Percentiles rank a stretch among this genome's conserved stretches.
Evolutionary conservation across 441 rosid species (phyloP).

Genomic region (Populus hybrid): DNA sequence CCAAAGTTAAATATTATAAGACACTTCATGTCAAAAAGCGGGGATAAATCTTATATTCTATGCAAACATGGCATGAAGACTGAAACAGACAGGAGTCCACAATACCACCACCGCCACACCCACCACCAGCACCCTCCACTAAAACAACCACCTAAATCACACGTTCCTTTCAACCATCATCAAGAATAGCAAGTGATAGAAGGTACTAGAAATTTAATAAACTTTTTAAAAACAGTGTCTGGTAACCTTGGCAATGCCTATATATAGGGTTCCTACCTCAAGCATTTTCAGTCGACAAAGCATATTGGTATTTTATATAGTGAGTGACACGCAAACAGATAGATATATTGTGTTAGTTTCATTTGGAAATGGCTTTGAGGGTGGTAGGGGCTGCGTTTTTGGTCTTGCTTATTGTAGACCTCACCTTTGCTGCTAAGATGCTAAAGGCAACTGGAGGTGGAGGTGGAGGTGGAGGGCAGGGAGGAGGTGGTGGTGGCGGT

Average conservation of each 20-base stretch:
- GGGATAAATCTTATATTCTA: not conserved
- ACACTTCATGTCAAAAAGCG: conserved; percentile 28
- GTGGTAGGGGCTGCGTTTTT: conserved; percentile 39
- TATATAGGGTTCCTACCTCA: conserved; percentile 21
- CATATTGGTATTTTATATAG: not conserved
- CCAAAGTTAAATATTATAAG: not conserved
- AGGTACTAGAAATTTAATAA: conserved; percentile 25
- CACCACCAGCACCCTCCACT: conserved; percentile 27
- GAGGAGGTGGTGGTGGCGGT: conserved; percentile 17
- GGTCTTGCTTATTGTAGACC: conserved; percentile 38
- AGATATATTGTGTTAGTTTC: not conserved
- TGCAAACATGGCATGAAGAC: conserved; percentile 12
- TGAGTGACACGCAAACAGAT: not conserved
- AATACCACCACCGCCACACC: not conserved
- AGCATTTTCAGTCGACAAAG: conserved; percentile 14
- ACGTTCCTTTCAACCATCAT: conserved; percentile 8
- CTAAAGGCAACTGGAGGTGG: conserved; percentile 26
- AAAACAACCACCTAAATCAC: conserved; percentile 13
- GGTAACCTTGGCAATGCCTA: conserved; percentile 17
- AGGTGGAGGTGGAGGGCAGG: conserved; percentile 26
- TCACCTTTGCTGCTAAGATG: conserved; percentile 47
- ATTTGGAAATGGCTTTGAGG: conserved; percentile 28
- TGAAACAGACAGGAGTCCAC: conserved; percentile 15
- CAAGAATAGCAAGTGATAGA: conserved; percentile 8
- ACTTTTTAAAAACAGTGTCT: not conserved